phyloP scores from a whole-genome alignment of 768 basidiomycete genomes.

The Leccinum fibrillosum region DNA sequence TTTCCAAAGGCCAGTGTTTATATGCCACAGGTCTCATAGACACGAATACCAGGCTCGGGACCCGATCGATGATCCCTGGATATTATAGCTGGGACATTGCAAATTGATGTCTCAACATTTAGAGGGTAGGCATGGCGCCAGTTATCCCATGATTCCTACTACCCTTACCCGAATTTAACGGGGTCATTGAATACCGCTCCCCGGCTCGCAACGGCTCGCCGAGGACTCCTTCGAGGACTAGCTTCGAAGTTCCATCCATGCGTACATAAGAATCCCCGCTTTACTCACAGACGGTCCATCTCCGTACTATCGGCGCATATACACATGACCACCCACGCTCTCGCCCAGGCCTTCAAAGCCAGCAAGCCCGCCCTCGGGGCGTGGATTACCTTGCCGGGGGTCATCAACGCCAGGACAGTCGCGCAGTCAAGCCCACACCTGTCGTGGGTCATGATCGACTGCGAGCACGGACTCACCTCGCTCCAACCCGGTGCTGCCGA shows the following conservation, averaged over 20 bases:
- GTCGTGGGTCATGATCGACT: conserved; percentile 65
- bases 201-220: not conserved
- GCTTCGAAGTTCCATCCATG: not conserved
- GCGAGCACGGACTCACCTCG: conserved; percentile 62
- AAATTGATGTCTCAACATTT: not conserved
- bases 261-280: not conserved
- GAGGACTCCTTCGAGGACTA: conserved; percentile 3
- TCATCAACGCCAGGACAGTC: conserved; percentile 54
- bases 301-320: not conserved
- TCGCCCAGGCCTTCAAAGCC: conserved; percentile 50
- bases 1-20: not conserved
- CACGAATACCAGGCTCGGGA: not conserved
- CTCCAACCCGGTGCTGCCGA: conserved; percentile 57
- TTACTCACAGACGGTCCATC: not conserved
- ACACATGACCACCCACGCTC: conserved; percentile 51
- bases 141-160: not conserved
- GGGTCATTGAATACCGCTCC: not conserved
- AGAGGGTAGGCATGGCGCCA: not conserved
- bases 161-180: not conserved
- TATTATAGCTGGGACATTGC: not conserved
- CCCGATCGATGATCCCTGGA: not conserved
- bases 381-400: conserved; percentile 62
- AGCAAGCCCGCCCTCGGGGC: conserved; percentile 63
- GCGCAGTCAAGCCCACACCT: conserved; percentile 54
- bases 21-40: not conserved